Percentiles rank a stretch among this genome's conserved stretches.
Evolutionary conservation across 306 rosid species (phyloP).

Genomic region (Vigna angularis): DNA sequence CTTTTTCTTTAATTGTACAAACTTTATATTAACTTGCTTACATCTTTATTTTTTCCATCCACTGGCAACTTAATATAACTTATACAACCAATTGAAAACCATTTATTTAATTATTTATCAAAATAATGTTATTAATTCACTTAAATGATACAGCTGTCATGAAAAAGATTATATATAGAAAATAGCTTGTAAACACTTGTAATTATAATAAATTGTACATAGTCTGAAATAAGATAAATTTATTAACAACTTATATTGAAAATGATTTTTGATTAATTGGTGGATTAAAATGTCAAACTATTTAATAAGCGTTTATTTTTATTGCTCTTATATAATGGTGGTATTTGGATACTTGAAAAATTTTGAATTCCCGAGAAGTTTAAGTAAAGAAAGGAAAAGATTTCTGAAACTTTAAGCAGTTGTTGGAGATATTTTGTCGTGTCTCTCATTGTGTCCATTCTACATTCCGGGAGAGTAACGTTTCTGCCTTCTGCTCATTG

Average conservation of each 20-base stretch:
- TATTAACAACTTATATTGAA: background rate
- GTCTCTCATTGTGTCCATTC: constrained; percentile 38
- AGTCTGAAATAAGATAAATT: too few species aligned
- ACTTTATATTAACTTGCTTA: background rate
- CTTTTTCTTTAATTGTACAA: background rate
- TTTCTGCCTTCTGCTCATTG: constrained; percentile 37
- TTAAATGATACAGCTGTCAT: too few species aligned
- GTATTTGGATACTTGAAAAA: constrained; percentile 42
- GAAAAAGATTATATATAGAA: too few species aligned
- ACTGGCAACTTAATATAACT: background rate
- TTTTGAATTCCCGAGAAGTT: constrained; percentile 33
- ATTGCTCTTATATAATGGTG: background rate
- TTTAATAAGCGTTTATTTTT: background rate
- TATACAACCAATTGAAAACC: too few species aligned
- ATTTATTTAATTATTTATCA: too few species aligned
- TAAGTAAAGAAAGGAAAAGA: constrained; percentile 14
- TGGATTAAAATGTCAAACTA: background rate
- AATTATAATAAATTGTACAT: background rate
- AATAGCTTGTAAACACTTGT: too few species aligned
- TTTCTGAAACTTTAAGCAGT: constrained; percentile 27
- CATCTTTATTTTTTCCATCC: background rate
- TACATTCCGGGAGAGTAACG: constrained; percentile 52
- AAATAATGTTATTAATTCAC: too few species aligned
- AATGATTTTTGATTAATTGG: background rate
- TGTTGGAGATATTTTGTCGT: constrained; percentile 21